Evolutionary conservation across 2,329 filamentous ascomycete species (phyloP).

Genomic region (Ceratocystis cacaofunesta): DNA sequence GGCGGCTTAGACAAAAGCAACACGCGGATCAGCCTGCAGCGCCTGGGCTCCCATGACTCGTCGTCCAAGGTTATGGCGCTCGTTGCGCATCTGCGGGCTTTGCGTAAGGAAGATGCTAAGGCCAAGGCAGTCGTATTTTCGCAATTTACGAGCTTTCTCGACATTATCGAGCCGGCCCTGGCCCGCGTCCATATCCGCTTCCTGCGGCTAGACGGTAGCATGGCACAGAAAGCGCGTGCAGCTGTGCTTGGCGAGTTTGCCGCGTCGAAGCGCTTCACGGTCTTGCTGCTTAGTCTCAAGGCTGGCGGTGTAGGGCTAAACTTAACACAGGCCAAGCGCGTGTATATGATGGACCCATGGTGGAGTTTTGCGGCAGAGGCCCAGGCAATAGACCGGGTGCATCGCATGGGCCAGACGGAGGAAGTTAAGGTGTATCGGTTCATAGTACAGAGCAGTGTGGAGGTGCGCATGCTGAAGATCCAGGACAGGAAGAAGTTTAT

Average conservation of each 20-base stretch:
- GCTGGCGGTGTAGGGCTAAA: conserved; percentile 93
- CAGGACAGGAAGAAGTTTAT: conserved; percentile 96
- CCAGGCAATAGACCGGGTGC: conserved; percentile 93
- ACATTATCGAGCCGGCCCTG: conserved; percentile 75
- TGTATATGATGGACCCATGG: conserved; percentile 99
- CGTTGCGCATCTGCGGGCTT: conserved; percentile 54
- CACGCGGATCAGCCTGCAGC: conserved; percentile 44
- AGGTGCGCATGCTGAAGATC: conserved; percentile 84
- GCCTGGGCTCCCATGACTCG: conserved; percentile 48
- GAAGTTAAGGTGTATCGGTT: conserved; percentile 81
- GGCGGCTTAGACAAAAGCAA: conserved; percentile 18
- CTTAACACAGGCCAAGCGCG: conserved; percentile 70
- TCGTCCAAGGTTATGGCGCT: conserved; percentile 81
- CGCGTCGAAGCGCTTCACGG: conserved; percentile 41
- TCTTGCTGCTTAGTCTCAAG: conserved; percentile 70
- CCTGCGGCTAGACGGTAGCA: conserved; percentile 81
- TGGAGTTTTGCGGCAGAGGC: conserved; percentile 96
- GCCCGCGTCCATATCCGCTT: conserved; percentile 55
- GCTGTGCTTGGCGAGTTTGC: conserved; percentile 63
- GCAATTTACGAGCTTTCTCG: conserved; percentile 92
- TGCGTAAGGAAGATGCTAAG: conserved; percentile 49
- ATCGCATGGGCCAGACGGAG: conserved; percentile 84
- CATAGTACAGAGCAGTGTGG: conserved; percentile 78
- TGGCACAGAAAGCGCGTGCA: conserved; percentile 72
- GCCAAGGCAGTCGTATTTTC: conserved; percentile 90